Evolutionary conservation across 441 rosid genomes (phyloP).

Genomic region (Brassica balearica): DNA sequence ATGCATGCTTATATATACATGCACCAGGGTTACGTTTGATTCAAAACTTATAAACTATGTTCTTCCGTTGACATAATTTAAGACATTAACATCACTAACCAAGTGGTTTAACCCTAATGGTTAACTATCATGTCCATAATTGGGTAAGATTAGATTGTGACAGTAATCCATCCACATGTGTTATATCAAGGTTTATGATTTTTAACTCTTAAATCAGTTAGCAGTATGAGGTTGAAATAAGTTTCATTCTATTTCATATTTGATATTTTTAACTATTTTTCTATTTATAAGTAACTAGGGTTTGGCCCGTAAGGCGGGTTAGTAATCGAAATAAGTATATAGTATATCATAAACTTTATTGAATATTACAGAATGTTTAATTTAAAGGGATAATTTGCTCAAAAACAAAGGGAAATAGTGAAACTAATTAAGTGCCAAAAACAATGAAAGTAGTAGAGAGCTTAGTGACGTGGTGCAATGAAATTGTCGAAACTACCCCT

Average conservation of each 20-base stretch:
- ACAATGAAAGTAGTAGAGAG: too few species aligned
- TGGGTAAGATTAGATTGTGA: background rate
- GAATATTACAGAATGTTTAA: too few species aligned
- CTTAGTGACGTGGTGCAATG: too few species aligned
- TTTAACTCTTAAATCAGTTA: background rate
- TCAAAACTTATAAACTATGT: background rate
- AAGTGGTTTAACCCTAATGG: background rate
- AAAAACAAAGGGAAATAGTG: too few species aligned
- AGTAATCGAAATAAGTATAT: too few species aligned
- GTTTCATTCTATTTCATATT: background rate
- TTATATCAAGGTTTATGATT: background rate
- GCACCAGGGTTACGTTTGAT: background rate
- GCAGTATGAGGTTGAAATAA: background rate
- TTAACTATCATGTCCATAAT: background rate
- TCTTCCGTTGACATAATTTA: background rate
- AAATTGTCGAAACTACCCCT: too few species aligned
- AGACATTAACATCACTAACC: background rate
- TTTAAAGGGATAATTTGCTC: too few species aligned
- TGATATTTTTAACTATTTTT: background rate
- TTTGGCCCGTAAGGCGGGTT: too few species aligned
- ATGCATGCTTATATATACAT: background rate
- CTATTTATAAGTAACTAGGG: background rate
- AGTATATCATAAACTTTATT: too few species aligned
- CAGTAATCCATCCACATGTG: background rate
- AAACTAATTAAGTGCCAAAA: too few species aligned